These are phyloP conservation scores for Thermothelomyces thermophilus DNA, from an alignment of 2,329 filamentous ascomycete species.

Conservation along the genomic window DNA sequence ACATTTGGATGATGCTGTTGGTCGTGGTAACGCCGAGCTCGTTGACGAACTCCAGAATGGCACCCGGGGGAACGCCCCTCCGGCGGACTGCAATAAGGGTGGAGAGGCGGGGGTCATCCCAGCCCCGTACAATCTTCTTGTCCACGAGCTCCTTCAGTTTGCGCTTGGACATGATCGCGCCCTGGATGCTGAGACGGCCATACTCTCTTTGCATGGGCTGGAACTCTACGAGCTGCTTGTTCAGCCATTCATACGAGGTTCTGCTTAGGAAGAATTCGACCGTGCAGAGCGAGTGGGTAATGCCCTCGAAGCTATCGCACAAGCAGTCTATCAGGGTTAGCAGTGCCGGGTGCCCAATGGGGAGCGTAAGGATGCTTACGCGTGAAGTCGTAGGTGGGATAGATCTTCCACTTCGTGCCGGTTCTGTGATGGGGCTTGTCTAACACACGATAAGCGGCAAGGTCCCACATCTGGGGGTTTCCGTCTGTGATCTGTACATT, in stretches of 20 bases:
- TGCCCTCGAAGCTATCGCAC: slow-evolving; percentile 85
- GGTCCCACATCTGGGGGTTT: slow-evolving; percentile 95
- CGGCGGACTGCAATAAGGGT: slow-evolving; percentile 79
- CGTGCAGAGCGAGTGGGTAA: slow-evolving; percentile 89
- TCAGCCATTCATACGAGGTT: slow-evolving; percentile 85
- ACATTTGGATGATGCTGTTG: slow-evolving; percentile 69
- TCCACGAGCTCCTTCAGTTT: slow-evolving; percentile 74
- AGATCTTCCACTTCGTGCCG: slow-evolving; percentile 80
- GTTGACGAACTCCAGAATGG: slow-evolving; percentile 82
- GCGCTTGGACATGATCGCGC: slow-evolving; percentile 82
- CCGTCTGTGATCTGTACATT: slow-evolving; percentile 56
- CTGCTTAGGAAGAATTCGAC: slow-evolving; percentile 83
- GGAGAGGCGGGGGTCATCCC: slow-evolving; percentile 88
- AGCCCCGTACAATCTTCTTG: slow-evolving; percentile 70
- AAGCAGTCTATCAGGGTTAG: slow-evolving; percentile 58
- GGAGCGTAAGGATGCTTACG: slow-evolving; percentile 21
- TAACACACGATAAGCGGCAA: slow-evolving; percentile 82
- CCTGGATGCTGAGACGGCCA: slow-evolving; percentile 69
- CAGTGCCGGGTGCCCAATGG: neutral
- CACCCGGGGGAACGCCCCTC: slow-evolving; percentile 79
- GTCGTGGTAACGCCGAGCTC: slow-evolving; percentile 86
- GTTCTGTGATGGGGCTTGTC: slow-evolving; percentile 74
- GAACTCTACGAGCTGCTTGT: slow-evolving; percentile 74
- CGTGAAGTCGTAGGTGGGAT: slow-evolving; percentile 65
- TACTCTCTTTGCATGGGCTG: slow-evolving; percentile 79